Conservation (phyloP, 108 stramenopile species). For the Skeletonema grethae region DNA sequence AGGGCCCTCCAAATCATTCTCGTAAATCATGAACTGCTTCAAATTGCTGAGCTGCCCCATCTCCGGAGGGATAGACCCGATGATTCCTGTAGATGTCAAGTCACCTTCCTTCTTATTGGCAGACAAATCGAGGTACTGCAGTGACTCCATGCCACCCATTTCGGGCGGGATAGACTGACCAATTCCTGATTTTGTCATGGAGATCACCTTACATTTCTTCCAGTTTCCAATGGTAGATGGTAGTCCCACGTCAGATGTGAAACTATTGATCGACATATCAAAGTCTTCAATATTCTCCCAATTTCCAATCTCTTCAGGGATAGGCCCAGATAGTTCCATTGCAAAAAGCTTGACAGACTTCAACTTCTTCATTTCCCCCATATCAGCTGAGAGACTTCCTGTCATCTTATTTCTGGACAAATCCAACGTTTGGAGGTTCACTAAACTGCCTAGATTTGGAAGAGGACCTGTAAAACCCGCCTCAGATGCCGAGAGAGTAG, state of each 20-base stretch:
- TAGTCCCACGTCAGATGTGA: conserved; percentile 14
- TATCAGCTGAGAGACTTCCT: conserved; percentile 18
- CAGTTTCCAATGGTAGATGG: conserved; percentile 22
- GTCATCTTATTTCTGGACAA: conserved; percentile 15
- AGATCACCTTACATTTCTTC: conserved; percentile 13
- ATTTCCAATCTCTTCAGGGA: conserved; percentile 16
- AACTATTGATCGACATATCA: conserved; percentile 31
- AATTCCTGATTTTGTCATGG: conserved; percentile 39
- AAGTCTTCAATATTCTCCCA: conserved; percentile 19
- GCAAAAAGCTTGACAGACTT: conserved; percentile 8
- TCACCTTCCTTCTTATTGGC: conserved; percentile 32
- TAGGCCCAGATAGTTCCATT: conserved; percentile 11
- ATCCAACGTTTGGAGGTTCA: conserved; percentile 18
- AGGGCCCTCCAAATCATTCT: conserved; percentile 13
- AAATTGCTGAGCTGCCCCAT: conserved; percentile 26
- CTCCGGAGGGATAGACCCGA: conserved; percentile 28
- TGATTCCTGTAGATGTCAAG: conserved; percentile 33
- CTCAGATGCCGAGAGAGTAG: conserved; percentile 1
- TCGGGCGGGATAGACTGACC: conserved; percentile 55
- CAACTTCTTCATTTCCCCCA: conserved; percentile 15
- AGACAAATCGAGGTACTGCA: conserved; percentile 42
- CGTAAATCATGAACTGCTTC: conserved; percentile 9
- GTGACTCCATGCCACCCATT: conserved; percentile 36
- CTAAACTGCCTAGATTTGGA: conserved; percentile 18
- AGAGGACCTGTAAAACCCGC: conserved; percentile 11